Conservation (phyloP, 176 grass and related monocot species). For the Carex kokanica region DNA sequence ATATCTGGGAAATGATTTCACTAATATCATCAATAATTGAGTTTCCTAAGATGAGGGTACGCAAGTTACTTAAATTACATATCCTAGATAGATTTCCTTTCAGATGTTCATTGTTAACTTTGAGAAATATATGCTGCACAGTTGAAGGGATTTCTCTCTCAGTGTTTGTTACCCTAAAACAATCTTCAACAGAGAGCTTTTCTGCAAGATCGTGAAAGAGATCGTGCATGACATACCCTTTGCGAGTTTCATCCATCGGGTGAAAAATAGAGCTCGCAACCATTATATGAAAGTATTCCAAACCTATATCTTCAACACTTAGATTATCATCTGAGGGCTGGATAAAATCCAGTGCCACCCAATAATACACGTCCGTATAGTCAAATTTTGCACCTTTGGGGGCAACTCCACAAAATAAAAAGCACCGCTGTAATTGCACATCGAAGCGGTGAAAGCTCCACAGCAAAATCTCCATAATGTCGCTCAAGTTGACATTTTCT, state of each 20-base stretch:
- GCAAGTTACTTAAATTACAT: neutral
- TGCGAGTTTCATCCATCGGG: neutral
- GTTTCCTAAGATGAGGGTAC: neutral
- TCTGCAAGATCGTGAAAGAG: neutral
- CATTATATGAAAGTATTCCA: neutral
- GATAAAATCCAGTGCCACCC: conserved; percentile 18
- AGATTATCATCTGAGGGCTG: neutral
- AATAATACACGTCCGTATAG: neutral
- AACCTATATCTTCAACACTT: neutral
- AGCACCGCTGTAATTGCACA: neutral
- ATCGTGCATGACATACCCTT: neutral
- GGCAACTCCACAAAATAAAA: neutral
- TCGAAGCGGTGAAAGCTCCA: neutral
- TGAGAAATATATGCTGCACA: neutral
- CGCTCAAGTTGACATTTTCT: neutral
- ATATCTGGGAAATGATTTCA: neutral
- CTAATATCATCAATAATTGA: no score
- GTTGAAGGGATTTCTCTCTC: neutral
- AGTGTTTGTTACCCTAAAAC: neutral
- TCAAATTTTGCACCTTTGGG: neutral
- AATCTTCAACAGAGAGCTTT: conserved; percentile 1
- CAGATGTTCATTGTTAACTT: neutral
- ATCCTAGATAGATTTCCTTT: neutral
- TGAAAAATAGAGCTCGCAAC: conserved; percentile 13
- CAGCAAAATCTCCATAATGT: neutral